A percentile compares a stretch with the other conserved stretches of the same genome.
phyloP scores from a whole-genome alignment of 106 monocot genomes.

The Dioscorea dumetorum region DNA sequence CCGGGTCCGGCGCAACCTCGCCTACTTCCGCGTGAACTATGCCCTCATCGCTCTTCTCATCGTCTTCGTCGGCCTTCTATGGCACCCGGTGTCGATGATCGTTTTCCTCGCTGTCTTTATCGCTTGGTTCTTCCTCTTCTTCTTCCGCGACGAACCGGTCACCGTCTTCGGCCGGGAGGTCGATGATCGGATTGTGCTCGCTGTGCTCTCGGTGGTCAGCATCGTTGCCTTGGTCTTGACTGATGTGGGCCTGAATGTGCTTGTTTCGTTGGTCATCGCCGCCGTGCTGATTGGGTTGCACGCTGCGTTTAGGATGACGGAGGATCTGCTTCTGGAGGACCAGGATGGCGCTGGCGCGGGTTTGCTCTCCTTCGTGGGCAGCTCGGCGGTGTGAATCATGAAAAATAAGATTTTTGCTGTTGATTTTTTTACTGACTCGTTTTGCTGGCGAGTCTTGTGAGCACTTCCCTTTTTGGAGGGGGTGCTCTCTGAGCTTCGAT shows the following conservation, averaged over 20 bases:
- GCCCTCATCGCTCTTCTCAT: slow-evolving; percentile 52
- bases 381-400: neutral
- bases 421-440: too few species aligned
- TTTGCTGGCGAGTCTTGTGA: too few species aligned
- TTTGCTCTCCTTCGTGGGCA: slow-evolving; percentile 51
- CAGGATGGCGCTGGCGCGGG: slow-evolving; percentile 43
- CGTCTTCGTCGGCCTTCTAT: slow-evolving; percentile 65
- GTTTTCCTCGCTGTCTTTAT: slow-evolving; percentile 58
- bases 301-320: slow-evolving; percentile 50
- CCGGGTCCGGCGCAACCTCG: slow-evolving; percentile 57
- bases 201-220: slow-evolving; percentile 43
- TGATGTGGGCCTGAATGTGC: slow-evolving; percentile 52
- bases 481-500: too few species aligned
- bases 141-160: slow-evolving; percentile 60
- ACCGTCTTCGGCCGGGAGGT: slow-evolving; percentile 32
- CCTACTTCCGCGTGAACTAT: slow-evolving; percentile 79
- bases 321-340: slow-evolving; percentile 69
- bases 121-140: slow-evolving; percentile 69
- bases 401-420: too few species aligned
- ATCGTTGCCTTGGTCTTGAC: slow-evolving; percentile 57
- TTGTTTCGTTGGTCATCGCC: slow-evolving; percentile 46
- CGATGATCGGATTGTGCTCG: slow-evolving; percentile 53
- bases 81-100: slow-evolving; percentile 78
- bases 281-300: slow-evolving; percentile 44
- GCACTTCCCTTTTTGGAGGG: too few species aligned